phyloP scores from a whole-genome alignment of 1,284 basidiomycete species.

The Ceratobasidium sp. region DNA sequence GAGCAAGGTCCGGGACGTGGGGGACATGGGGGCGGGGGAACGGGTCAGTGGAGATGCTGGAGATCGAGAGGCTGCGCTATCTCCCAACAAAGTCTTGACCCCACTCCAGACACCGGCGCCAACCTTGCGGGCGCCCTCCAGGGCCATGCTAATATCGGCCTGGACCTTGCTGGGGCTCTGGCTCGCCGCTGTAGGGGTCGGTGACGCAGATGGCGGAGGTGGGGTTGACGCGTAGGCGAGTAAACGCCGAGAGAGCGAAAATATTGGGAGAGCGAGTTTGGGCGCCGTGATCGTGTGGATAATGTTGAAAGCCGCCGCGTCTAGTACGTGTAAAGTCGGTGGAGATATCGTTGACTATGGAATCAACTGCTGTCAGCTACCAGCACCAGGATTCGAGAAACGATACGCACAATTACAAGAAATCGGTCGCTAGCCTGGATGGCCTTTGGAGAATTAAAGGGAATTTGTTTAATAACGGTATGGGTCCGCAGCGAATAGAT shows the following conservation, averaged over 20 bases:
- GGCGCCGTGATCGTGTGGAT: constrained; percentile 63
- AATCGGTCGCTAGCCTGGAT: constrained; percentile 65
- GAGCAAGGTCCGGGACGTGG: constrained; percentile 7
- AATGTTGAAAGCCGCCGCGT: constrained; percentile 63
- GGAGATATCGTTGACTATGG: constrained; percentile 68
- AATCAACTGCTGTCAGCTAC: constrained; percentile 36
- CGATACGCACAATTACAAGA: constrained; percentile 67
- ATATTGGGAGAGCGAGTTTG: constrained; percentile 55
- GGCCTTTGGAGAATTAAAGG: constrained; percentile 49
- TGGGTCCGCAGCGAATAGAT: constrained; percentile 72
- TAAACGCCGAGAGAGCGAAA: constrained; percentile 69
- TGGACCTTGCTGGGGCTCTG: constrained; percentile 39
- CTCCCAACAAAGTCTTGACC: constrained; percentile 45
- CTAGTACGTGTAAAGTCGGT: constrained; percentile 67
- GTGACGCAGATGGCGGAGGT: constrained; percentile 50
- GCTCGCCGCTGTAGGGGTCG: constrained; percentile 47
- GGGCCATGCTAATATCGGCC: constrained; percentile 41
- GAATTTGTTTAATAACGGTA: constrained; percentile 63
- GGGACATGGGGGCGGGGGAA: constrained; percentile 7
- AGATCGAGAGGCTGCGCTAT: constrained; percentile 8
- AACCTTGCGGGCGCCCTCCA: constrained; percentile 42
- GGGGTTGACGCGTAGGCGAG: constrained; percentile 68
- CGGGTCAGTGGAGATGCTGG: neutral
- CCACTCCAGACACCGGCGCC: constrained; percentile 47
- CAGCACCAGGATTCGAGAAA: constrained; percentile 7